A percentile compares a stretch with the other conserved stretches of the same genome.
Conservation (phyloP, 495 filamentous ascomycete genomes). For the Lasiosphaeria hispida region DNA sequence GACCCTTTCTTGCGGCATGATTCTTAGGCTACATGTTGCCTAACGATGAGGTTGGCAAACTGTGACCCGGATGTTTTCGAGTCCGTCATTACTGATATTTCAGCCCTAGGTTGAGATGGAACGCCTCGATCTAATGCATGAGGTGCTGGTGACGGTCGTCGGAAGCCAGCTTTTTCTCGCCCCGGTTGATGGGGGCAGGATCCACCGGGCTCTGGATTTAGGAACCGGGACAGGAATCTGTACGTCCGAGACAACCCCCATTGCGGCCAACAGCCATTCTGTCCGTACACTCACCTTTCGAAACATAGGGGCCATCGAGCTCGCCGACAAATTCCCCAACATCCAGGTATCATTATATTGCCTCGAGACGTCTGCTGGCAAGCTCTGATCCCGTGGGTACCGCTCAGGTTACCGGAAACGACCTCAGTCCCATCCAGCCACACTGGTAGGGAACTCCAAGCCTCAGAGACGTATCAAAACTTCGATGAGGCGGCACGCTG, state of each 20-base stretch:
- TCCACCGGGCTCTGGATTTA: conserved; percentile 17
- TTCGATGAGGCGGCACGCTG: neutral
- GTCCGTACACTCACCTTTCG: no score
- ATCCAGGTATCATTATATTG: neutral
- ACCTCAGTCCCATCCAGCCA: conserved; percentile 54
- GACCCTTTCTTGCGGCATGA: neutral
- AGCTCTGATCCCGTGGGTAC: neutral
- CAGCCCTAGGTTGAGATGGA: conserved; percentile 1
- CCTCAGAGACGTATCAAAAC: neutral
- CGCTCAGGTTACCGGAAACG: conserved; percentile 43
- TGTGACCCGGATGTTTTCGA: neutral
- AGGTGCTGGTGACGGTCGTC: conserved; percentile 10
- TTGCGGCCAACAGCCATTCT: no score
- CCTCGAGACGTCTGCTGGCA: no score
- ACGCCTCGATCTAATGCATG: conserved; percentile 13
- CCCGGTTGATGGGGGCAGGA: conserved; percentile 9
- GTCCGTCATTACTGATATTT: neutral
- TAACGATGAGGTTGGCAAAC: conserved; percentile 13
- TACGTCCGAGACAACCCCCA: neutral
- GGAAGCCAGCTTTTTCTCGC: conserved; percentile 14
- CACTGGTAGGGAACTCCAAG: conserved; percentile 17
- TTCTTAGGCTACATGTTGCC: conserved; percentile 13
- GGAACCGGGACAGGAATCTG: conserved; percentile 22
- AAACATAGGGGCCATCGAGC: conserved; percentile 25
- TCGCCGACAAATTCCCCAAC: conserved; percentile 15